Conservation (phyloP, 164 flowering plant genomes). For the Umbilicus rupestris region DNA sequence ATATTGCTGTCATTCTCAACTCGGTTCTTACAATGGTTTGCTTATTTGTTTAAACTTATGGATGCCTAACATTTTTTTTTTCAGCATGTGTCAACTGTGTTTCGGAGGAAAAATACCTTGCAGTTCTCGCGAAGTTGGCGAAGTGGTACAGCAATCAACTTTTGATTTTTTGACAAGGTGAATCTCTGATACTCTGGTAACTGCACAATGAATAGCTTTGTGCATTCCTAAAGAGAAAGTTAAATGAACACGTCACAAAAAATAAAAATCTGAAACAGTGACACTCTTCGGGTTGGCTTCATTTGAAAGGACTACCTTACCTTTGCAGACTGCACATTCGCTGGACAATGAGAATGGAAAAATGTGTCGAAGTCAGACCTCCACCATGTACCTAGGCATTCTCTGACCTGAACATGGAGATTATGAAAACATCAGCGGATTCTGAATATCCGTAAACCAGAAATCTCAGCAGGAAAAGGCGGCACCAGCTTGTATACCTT, state of each 20-base stretch:
- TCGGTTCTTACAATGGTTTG: not conserved
- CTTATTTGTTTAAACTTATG: not conserved
- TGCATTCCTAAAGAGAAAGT: slow-evolving; percentile 50
- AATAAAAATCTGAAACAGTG: not conserved
- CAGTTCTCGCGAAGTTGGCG: slow-evolving; percentile 48
- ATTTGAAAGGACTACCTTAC: not conserved
- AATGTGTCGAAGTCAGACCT: slow-evolving; percentile 58
- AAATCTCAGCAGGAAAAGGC: not conserved
- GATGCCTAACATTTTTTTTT: not conserved
- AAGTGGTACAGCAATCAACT: slow-evolving; percentile 67
- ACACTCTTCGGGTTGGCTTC: not conserved
- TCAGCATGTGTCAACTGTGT: not conserved
- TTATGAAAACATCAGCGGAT: not conserved
- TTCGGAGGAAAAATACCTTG: slow-evolving; percentile 41
- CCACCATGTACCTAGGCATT: slow-evolving; percentile 91
- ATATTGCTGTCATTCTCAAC: not conserved
- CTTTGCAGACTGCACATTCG: slow-evolving; percentile 24
- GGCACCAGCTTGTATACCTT: slow-evolving; percentile 33
- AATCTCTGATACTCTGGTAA: slow-evolving; percentile 43
- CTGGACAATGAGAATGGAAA: slow-evolving; percentile 42
- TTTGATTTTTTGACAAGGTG: slow-evolving; percentile 48
- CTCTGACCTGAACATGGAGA: slow-evolving; percentile 43
- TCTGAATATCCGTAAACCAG: not conserved
- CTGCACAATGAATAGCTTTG: slow-evolving; percentile 61
- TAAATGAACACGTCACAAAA: not conserved